A percentile compares a stretch with the other conserved stretches of the same genome.
Evolutionary conservation across 768 basidiomycete genomes (phyloP).

Genomic region (Pilatotrama ljubarskyi): DNA sequence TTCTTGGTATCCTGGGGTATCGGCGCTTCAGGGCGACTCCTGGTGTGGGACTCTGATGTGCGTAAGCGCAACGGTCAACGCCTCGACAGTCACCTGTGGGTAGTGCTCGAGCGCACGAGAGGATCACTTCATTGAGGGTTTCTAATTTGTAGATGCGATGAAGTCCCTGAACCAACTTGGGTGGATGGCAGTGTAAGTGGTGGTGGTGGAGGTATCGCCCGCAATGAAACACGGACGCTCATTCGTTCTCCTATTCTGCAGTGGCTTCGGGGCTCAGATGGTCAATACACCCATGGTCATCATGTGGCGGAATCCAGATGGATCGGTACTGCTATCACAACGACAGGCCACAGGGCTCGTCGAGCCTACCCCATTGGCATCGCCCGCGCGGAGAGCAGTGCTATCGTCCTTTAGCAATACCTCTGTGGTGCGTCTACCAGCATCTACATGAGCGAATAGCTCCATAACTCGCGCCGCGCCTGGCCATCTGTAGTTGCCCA

Average conservation of each 20-base stretch:
- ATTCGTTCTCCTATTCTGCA: constrained; percentile 8
- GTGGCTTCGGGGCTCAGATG: constrained; percentile 53
- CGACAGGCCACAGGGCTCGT: constrained; percentile 47
- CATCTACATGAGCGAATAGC: neutral
- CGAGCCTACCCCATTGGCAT: constrained; percentile 45
- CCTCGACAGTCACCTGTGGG: constrained; percentile 48
- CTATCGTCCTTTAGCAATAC: constrained; percentile 32
- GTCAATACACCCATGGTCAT: constrained; percentile 56
- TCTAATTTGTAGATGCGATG: constrained; percentile 43
- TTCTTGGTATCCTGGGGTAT: constrained; percentile 22
- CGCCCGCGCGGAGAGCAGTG: constrained; percentile 49
- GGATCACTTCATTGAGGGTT: neutral
- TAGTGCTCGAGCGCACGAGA: neutral
- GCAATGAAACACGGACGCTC: constrained; percentile 4
- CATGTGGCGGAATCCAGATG: constrained; percentile 51
- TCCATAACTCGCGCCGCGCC: neutral
- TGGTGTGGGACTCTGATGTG: constrained; percentile 47
- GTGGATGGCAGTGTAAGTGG: constrained; percentile 51
- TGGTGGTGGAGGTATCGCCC: too few species aligned
- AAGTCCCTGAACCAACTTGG: constrained; percentile 44
- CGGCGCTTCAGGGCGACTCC: constrained; percentile 44
- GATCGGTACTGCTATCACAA: constrained; percentile 58
- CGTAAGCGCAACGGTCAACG: constrained; percentile 47
- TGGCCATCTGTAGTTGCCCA: constrained; percentile 15
- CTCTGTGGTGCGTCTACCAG: constrained; percentile 23